Evolutionary conservation across 345 rosid species (phyloP), one percentile per base, ranked within the genome.

Genomic region (Sonneratia caseolaris): DNA sequence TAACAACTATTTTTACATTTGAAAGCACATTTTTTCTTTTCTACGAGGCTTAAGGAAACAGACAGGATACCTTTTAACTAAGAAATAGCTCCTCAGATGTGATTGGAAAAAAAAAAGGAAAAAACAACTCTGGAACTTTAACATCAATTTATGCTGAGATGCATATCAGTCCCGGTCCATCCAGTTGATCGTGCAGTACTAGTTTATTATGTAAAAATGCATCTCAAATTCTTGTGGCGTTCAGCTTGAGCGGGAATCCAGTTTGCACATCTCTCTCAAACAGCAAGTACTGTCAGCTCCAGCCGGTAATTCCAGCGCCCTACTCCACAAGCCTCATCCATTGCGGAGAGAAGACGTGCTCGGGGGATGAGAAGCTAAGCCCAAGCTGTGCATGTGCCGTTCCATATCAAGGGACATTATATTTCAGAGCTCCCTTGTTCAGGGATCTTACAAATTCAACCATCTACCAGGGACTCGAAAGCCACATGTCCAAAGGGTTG

Each of bases 301-400:
- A 86, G 78, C 84, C 87, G 70, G 80, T 70, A 72, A 64, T 64
- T 8, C 55, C 85, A 70, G 80, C 80, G 55, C 82, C 85, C 56
- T 94, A 95, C 78, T 89, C 97, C 16, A 95, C 98, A 49, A 87
- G 84, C 81, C 75, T 78, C 56, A 85, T 84, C 40, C 83, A 84
- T 49, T 95, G 99, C 72, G 87, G 87, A 70, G 79, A 81, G 38
- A 80, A 81, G 80, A 57, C 79, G 19, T 95, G 97, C 72, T 85
- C 97, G 24, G 45, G 64, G 36, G 94, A 88, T 71, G 91, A 81
- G 82, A 88, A 84, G 81, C 78, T 83, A 5, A 82, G 93, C 77
- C 99, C 99, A 76, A 95, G 97, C 75, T 92, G 99, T 69, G 87
- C 74, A 80, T 95, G 99, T 38, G 89, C 89, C 0, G 86, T 87